Conservation (phyloP, 2,329 filamentous ascomycete genomes). For the Cladosporium sp. region DNA sequence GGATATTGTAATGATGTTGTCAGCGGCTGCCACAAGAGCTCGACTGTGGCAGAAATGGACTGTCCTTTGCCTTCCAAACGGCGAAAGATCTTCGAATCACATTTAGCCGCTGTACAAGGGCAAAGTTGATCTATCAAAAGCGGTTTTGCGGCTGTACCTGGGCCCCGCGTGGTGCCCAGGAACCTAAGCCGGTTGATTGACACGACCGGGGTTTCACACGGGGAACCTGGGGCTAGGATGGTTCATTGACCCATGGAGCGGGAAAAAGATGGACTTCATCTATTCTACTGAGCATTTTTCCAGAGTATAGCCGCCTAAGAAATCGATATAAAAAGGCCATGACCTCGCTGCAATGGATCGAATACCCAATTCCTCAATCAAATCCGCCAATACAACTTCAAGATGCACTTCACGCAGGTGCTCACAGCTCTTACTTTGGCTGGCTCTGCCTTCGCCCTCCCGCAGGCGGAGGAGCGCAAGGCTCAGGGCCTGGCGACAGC, state of each 20-base stretch:
- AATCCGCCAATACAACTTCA: neutral
- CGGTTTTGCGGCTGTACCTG: conserved; percentile 7
- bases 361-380: neutral
- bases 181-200: conserved; percentile 19
- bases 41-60: neutral
- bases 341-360: neutral
- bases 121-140: conserved; percentile 11
- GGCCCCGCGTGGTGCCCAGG: conserved; percentile 19
- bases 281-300: conserved; percentile 13
- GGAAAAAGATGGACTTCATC: conserved; percentile 17
- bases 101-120: conserved; percentile 14
- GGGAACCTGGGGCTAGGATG: conserved; percentile 16
- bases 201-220: conserved; percentile 7
- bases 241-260: conserved; percentile 11
- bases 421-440: conserved; percentile 15
- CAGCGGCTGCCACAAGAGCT: neutral
- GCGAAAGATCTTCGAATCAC: neutral
- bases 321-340: conserved; percentile 1
- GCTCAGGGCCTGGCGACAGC: conserved; percentile 23
- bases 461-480: neutral
- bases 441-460: conserved; percentile 11
- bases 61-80: neutral
- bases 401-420: conserved; percentile 19
- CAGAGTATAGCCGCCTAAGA: conserved; percentile 15
- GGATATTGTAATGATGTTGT: neutral